phyloP scores from a whole-genome alignment of 129 eudicot species.

The Saussurea involucrata region DNA sequence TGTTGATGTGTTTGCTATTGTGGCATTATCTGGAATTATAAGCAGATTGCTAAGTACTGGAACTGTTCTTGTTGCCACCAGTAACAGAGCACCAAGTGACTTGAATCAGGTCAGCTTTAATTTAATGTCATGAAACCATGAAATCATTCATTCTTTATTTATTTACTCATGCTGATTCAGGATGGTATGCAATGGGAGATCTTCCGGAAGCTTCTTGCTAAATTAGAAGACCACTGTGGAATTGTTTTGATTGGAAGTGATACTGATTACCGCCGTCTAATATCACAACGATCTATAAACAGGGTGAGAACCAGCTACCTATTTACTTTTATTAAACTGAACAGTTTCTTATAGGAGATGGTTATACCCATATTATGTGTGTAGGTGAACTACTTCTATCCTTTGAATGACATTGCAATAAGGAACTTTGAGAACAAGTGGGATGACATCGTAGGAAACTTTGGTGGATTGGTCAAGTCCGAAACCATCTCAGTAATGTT shows the following conservation, averaged over 20 bases:
- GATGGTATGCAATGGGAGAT: slow-evolving; percentile 99
- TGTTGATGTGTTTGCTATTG: slow-evolving; percentile 97
- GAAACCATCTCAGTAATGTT: slow-evolving; percentile 82
- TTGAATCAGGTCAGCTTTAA: slow-evolving; percentile 66
- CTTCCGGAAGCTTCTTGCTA: slow-evolving; percentile 61
- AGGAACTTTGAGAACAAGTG: slow-evolving; percentile 61
- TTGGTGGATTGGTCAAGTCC: slow-evolving; percentile 53
- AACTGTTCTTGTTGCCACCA: slow-evolving; percentile 96
- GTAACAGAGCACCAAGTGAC: slow-evolving; percentile 93
- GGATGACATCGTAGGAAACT: slow-evolving; percentile 38
- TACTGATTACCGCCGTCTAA: slow-evolving; percentile 82
- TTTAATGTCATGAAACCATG: slow-evolving; percentile 4
- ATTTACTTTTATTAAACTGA: no score
- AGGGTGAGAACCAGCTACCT: slow-evolving; percentile 45
- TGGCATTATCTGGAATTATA: slow-evolving; percentile 93
- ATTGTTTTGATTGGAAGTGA: slow-evolving; percentile 86
- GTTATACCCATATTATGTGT: slow-evolving; percentile 8
- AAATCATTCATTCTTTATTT: neutral
- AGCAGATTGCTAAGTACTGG: slow-evolving; percentile 93
- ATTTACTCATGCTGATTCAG: slow-evolving; percentile 32
- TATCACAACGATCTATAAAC: slow-evolving; percentile 68
- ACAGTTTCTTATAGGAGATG: neutral
- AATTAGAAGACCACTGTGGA: slow-evolving; percentile 76
- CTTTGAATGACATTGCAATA: slow-evolving; percentile 45
- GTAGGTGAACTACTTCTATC: slow-evolving; percentile 79